These are phyloP conservation scores for Talaromyces sp. DNA, from an alignment of 2,329 filamentous ascomycete species.

Conservation along the genomic window DNA sequence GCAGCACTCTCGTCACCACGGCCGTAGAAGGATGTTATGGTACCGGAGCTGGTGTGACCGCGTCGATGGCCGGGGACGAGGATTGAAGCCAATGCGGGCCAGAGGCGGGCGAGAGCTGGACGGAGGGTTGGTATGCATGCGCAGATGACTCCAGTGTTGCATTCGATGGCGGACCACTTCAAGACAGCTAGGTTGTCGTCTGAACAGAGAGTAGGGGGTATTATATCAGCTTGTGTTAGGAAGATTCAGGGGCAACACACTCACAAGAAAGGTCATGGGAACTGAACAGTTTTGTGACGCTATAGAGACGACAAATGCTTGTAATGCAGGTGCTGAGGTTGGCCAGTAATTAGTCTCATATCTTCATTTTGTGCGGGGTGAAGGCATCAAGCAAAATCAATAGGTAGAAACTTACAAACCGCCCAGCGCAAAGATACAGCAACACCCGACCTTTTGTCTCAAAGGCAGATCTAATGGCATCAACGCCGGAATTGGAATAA, in stretches of 20 bases:
- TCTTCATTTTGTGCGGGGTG: too few species aligned
- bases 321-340: constrained; percentile 23
- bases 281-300: constrained; percentile 31
- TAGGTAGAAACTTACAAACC: constrained; percentile 32
- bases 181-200: constrained; percentile 36
- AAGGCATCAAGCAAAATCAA: constrained; percentile 25
- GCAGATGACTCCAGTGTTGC: constrained; percentile 41
- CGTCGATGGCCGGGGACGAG: not conserved
- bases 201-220: constrained; percentile 16
- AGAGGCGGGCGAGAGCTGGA: constrained; percentile 31
- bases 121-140: constrained; percentile 41
- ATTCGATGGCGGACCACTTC: constrained; percentile 40
- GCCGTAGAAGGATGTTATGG: not conserved
- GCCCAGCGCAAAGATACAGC: constrained; percentile 42
- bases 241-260: constrained; percentile 3
- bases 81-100: constrained; percentile 21
- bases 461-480: constrained; percentile 39
- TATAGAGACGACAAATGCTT: constrained; percentile 32
- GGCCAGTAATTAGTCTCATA: not conserved
- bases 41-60: not conserved
- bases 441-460: constrained; percentile 41
- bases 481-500: constrained; percentile 46
- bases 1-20: not conserved
- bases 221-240: not conserved
- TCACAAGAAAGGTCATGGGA: constrained; percentile 36